These are phyloP conservation scores for Yarrowia osloensis DNA, from an alignment of 805 yeast species.

Conservation along the genomic window DNA sequence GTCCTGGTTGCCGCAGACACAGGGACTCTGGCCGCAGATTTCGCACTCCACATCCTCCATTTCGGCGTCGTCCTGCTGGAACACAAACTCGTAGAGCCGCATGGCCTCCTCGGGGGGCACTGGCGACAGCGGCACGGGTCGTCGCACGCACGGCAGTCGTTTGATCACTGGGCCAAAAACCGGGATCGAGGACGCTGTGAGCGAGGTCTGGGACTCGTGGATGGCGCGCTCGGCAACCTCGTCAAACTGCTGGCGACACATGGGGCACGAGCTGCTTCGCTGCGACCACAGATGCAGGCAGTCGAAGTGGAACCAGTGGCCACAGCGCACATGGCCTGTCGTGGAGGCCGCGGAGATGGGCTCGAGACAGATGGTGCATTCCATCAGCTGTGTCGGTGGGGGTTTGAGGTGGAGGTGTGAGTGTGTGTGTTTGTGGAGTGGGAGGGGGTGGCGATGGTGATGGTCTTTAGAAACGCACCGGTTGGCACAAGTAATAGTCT, in stretches of 20 bases:
- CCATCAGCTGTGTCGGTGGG: conserved; percentile 26
- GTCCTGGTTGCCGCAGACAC: background rate
- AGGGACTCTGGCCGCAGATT: conserved; percentile 7
- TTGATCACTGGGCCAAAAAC: conserved; percentile 6
- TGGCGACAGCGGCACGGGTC: background rate
- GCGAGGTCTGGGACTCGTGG: background rate
- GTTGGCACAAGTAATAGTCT: too few species aligned
- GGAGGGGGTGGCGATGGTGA: background rate
- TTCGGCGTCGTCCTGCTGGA: conserved; percentile 16
- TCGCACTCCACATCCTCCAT: conserved; percentile 25
- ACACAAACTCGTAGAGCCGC: conserved; percentile 17
- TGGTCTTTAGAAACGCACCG: background rate
- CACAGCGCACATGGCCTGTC: conserved; percentile 47
- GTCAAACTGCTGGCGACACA: conserved; percentile 54
- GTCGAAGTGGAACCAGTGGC: conserved; percentile 56
- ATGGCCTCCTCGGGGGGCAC: conserved; percentile 23
- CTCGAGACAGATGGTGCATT: conserved; percentile 68
- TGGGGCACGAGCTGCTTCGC: conserved; percentile 60
- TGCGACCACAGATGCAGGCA: conserved; percentile 62
- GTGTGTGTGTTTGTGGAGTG: background rate
- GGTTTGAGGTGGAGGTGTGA: background rate
- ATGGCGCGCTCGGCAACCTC: background rate
- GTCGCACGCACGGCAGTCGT: background rate
- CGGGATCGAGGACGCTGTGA: background rate
- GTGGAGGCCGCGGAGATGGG: conserved; percentile 33